Base-by-base conservation (phyloP, 140 eudicot species). In the Erigeron philadelphicus region DNA sequence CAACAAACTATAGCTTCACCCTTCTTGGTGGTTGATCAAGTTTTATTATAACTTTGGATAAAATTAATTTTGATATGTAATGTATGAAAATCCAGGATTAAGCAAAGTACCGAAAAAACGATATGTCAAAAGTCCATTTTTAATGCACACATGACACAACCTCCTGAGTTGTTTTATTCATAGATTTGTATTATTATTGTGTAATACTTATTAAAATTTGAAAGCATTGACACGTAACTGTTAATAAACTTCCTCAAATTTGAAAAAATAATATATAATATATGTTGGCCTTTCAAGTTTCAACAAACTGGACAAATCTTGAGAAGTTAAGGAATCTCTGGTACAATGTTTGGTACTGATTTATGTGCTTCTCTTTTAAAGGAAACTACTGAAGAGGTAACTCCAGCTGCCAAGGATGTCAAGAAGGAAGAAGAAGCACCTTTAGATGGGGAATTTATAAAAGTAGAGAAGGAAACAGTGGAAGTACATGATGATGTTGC, bases 401-500 rank as follows among this genome's bases (percentile, higher is more conserved):
- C 54, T 18, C 53, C 57, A 40, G 72, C 64, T 31, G 81, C 55
- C 50, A 72, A 71, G 54, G 78, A 81, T 62, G 80, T 21, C 43
- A 86, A 84, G 83, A 84, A 86, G 73, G 93, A 89, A 45, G 95
- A 90, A 46, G 85, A 80, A 50, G 92, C 88, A 23, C 72, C 79
- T 31, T 64, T 88, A 10, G 98, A 89, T 38, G 98, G 90, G 40
- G 98, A 89, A 58, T 93, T 93, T 70, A 84, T 93, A 15, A 93
- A 93, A 75, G 94, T 93, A 40, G 98, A 93, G 61, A 88, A 84
- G 70, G 98, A 91, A 56, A 15, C 81, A 0, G 71, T 76, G 8
- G 87, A 79, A 40, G 78, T 61, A 11, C 76, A 79, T 23, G 84
- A 81, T 54, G 80, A 47, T 38, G 81, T 35, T 19, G 38, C 82